Evolutionary conservation across 169 alveolate genomes (phyloP).

Genomic region (Plasmodium falciparum): DNA sequence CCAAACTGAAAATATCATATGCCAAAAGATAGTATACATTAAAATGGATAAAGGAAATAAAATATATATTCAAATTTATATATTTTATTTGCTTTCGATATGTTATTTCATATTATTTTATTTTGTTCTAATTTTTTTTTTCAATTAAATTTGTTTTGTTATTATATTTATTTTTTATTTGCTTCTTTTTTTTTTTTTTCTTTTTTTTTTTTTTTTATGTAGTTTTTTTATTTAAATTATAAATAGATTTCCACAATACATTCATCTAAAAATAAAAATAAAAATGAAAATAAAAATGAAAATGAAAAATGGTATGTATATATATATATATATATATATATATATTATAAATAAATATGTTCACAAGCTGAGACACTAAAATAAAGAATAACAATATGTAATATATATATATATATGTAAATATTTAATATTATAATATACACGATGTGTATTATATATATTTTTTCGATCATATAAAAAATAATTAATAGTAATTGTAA

Average conservation of each 20-base stretch:
- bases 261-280: constrained; percentile 43
- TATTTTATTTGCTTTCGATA: too few species aligned
- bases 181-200: too few species aligned
- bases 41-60: neutral
- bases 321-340: too few species aligned
- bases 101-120: too few species aligned
- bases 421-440: neutral
- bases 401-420: too few species aligned
- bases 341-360: neutral
- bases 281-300: constrained; percentile 25
- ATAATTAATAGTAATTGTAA: neutral
- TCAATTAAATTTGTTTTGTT: too few species aligned
- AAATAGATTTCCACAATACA: constrained; percentile 75
- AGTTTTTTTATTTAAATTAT: constrained; percentile 39
- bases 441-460: neutral
- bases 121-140: too few species aligned
- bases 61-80: neutral
- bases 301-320: neutral
- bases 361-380: too few species aligned
- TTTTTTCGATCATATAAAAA: neutral
- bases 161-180: too few species aligned
- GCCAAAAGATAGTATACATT: constrained; percentile 42
- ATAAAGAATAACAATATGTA: too few species aligned
- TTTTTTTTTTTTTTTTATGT: constrained; percentile 49
- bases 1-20: constrained; percentile 61